These are phyloP conservation scores for Cystobasidium slooffiae DNA, from an alignment of 1,284 basidiomycete species.

Conservation along the genomic window DNA sequence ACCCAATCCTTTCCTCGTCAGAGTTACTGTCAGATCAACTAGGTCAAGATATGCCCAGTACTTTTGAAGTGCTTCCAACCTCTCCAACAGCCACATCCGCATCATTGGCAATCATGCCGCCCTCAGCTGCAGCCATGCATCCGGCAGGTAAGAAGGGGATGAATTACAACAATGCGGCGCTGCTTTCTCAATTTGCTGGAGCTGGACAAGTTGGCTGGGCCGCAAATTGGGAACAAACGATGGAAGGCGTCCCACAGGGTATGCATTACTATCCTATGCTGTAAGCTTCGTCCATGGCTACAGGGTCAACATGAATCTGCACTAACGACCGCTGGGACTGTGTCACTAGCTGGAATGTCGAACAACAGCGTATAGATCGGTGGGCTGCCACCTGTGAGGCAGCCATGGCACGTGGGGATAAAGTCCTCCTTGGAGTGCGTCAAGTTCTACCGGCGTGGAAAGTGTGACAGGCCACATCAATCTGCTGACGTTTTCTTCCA, in stretches of 20 bases:
- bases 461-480: neutral
- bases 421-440: slow-evolving; percentile 17
- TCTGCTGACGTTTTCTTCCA: neutral
- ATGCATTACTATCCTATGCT: slow-evolving; percentile 16
- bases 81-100: neutral
- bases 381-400: slow-evolving; percentile 14
- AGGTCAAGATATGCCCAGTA: too few species aligned
- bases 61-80: neutral
- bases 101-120: neutral
- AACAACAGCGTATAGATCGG: neutral
- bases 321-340: neutral
- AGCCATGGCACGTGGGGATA: slow-evolving; percentile 12
- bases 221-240: slow-evolving; percentile 25
- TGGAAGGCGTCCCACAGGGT: slow-evolving; percentile 11
- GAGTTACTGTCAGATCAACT: too few species aligned
- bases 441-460: neutral
- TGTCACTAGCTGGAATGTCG: slow-evolving; percentile 17
- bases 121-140: neutral
- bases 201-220: neutral
- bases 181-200: slow-evolving; percentile 6
- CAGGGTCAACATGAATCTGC: too few species aligned
- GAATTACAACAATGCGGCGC: slow-evolving; percentile 8
- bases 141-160: slow-evolving; percentile 28
- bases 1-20: too few species aligned
- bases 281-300: neutral